Evolutionary conservation across 257 asterid genomes (phyloP).

Genomic region (Knoxia roxburghii): DNA sequence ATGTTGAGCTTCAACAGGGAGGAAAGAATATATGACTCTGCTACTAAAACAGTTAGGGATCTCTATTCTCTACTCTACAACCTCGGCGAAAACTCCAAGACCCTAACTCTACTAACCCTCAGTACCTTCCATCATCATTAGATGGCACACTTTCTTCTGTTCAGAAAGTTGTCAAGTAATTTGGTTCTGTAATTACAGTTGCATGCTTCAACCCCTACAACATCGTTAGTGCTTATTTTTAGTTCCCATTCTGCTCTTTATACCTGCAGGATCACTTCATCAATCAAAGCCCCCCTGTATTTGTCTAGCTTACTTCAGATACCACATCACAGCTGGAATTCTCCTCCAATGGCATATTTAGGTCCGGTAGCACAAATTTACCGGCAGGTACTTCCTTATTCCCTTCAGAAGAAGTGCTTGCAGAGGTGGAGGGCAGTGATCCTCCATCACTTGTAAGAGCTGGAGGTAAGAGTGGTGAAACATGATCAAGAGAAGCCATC

Average conservation of each 20-base stretch:
- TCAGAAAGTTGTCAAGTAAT: slow-evolving; percentile 1
- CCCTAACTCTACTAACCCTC: slow-evolving; percentile 32
- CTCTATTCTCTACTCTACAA: slow-evolving; percentile 28
- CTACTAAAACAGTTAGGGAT: slow-evolving; percentile 22
- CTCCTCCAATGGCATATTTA: slow-evolving; percentile 38
- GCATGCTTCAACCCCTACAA: slow-evolving; percentile 13
- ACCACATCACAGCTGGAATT: slow-evolving; percentile 13
- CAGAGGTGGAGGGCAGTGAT: neutral
- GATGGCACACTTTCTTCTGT: neutral
- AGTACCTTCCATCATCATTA: slow-evolving; percentile 24
- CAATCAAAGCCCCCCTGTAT: neutral
- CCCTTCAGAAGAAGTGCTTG: neutral
- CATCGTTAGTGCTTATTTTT: slow-evolving; percentile 20
- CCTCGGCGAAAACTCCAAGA: slow-evolving; percentile 18
- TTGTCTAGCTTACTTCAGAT: slow-evolving; percentile 18
- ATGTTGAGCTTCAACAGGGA: neutral
- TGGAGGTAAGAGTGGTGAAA: slow-evolving; percentile 8
- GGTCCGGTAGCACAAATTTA: slow-evolving; percentile 37
- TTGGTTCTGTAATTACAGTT: slow-evolving; percentile 19
- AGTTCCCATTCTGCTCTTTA: slow-evolving; percentile 2
- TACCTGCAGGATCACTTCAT: neutral
- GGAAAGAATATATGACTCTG: slow-evolving; percentile 22
- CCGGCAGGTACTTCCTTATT: neutral
- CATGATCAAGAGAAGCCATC: slow-evolving; percentile 1
- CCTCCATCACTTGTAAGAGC: neutral